Conservation (phyloP, 139 green algal species). For the Medakamo hakoo region DNA sequence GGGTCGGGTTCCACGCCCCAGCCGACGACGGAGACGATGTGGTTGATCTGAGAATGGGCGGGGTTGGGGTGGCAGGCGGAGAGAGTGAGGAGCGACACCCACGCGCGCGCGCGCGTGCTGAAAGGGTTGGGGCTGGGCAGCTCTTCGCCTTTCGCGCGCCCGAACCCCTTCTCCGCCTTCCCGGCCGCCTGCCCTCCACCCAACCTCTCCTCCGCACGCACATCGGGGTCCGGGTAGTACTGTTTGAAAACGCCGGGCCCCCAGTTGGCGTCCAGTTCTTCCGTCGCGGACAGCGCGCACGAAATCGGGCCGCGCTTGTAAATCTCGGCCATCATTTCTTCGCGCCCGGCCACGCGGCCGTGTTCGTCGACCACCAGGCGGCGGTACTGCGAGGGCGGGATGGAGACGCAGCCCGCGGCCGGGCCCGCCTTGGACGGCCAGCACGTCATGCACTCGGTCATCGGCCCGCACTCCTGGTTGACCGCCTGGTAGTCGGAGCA, state of each 20-base stretch:
- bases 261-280: conserved; percentile 30
- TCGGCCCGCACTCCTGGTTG: conserved; percentile 25
- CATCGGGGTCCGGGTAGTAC: conserved; percentile 9
- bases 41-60: no score
- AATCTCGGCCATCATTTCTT: conserved; percentile 66
- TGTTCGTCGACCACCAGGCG: conserved; percentile 27
- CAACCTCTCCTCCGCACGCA: no score
- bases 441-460: conserved; percentile 22
- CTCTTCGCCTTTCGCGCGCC: no score
- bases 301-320: conserved; percentile 48
- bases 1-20: conserved; percentile 36
- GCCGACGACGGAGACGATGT: conserved; percentile 60
- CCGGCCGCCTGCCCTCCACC: no score
- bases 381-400: conserved; percentile 25
- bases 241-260: conserved; percentile 24
- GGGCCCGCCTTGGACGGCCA: background rate
- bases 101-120: no score
- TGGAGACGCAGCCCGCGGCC: conserved; percentile 10
- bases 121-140: no score
- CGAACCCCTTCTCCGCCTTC: no score
- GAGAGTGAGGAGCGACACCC: no score
- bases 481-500: conserved; percentile 59
- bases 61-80: no score
- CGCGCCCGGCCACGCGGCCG: conserved; percentile 29
- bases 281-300: conserved; percentile 49